Evolutionary conservation across 2,329 filamentous ascomycete species (phyloP).

Genomic region (Trichoderma cornu-damae): DNA sequence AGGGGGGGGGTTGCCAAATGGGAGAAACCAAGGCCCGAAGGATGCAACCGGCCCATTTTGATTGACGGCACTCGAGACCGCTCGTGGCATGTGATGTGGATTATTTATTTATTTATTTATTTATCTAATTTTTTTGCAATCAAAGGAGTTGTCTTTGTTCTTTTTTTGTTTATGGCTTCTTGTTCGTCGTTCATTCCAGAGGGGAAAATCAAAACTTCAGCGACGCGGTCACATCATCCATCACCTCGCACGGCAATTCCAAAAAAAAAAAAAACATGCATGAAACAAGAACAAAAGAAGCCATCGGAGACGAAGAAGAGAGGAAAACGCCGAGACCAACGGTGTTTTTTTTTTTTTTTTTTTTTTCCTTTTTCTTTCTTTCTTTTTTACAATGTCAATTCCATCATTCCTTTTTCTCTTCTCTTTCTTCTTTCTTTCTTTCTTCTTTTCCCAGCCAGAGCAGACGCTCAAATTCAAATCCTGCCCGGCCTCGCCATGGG

Average conservation of each 20-base stretch:
- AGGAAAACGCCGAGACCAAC: conserved; percentile 2
- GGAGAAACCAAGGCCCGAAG: no score
- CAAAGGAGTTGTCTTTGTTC: neutral
- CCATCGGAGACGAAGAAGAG: neutral
- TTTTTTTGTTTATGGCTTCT: neutral
- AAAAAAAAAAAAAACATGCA: neutral
- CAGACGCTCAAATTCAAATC: conserved; percentile 14
- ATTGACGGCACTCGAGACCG: no score
- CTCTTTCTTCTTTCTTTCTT: no score
- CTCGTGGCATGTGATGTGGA: neutral
- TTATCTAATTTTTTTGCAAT: neutral
- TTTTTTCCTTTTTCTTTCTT: no score
- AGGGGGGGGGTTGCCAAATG: no score
- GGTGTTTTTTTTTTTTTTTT: no score
- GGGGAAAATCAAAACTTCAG: neutral
- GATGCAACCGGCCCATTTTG: no score
- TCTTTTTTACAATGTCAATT: conserved; percentile 8
- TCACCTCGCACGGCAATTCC: no score
- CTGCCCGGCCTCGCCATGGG: conserved; percentile 24
- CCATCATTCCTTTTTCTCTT: neutral
- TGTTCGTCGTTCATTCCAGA: neutral
- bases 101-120: neutral
- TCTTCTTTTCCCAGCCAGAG: no score
- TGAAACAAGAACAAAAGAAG: neutral
- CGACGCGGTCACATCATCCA: neutral